phyloP scores from a whole-genome alignment of 208 protist species.

The Phytomonas sp. region DNA sequence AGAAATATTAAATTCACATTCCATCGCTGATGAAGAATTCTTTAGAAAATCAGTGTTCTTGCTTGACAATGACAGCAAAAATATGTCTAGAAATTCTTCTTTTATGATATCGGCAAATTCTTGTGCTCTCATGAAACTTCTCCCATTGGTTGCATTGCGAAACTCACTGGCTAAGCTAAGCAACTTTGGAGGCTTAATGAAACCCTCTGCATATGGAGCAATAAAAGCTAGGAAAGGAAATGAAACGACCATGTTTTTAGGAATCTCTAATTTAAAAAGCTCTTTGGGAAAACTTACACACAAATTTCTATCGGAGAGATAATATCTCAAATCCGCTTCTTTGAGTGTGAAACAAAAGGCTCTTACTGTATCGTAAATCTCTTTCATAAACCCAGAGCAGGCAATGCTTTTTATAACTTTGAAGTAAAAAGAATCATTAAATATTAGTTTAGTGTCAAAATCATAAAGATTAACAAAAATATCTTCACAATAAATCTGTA shows the following conservation, averaged over 20 bases:
- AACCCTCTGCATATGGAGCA: slow-evolving; percentile 58
- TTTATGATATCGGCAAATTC: slow-evolving; percentile 5
- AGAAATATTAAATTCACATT: slow-evolving; percentile 8
- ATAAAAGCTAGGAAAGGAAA: slow-evolving; percentile 71
- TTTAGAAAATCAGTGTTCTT: neutral
- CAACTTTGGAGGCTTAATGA: slow-evolving; percentile 23
- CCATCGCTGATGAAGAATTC: neutral
- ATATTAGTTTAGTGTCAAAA: slow-evolving; percentile 17
- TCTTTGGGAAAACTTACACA: neutral
- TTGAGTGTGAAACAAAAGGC: slow-evolving; percentile 65
- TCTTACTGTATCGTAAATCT: slow-evolving; percentile 34
- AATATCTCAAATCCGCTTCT: slow-evolving; percentile 49
- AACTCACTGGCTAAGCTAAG: neutral
- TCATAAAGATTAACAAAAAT: slow-evolving; percentile 13
- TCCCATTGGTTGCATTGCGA: neutral
- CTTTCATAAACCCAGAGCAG: slow-evolving; percentile 37
- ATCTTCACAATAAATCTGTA: slow-evolving; percentile 23
- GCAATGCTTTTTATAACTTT: slow-evolving; percentile 44
- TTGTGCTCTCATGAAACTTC: slow-evolving; percentile 7
- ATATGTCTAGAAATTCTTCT: neutral
- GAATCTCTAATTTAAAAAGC: neutral
- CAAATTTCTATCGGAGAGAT: slow-evolving; percentile 13
- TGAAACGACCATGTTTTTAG: slow-evolving; percentile 25
- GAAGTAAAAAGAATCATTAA: slow-evolving; percentile 59
- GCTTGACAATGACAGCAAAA: neutral